phyloP scores from a whole-genome alignment of 768 basidiomycete genomes.

The Rhizopogon vinicolor region DNA sequence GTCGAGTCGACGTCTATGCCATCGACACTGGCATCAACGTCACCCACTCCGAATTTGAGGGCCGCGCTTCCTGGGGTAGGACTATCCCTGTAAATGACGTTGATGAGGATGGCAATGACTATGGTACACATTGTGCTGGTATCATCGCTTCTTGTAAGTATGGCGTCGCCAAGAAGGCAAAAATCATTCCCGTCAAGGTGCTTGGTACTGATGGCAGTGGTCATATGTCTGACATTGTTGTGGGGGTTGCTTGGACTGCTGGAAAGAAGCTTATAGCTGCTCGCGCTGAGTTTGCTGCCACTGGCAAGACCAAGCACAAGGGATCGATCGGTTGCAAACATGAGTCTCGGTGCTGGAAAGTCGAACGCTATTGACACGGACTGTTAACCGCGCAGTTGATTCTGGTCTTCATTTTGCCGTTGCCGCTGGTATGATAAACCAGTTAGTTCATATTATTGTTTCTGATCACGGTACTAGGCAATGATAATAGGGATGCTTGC shows the following conservation, averaged over 20 bases:
- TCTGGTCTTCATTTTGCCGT: constrained; percentile 93
- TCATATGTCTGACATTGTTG: constrained; percentile 90
- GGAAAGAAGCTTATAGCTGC: constrained; percentile 54
- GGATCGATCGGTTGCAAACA: constrained; percentile 93
- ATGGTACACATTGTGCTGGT: constrained; percentile 93
- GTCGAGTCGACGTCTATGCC: constrained; percentile 95
- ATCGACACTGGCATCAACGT: constrained; percentile 90
- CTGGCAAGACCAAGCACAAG: constrained; percentile 81
- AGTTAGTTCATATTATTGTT: neutral
- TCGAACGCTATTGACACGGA: constrained; percentile 75
- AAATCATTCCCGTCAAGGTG: constrained; percentile 90
- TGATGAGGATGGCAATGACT: constrained; percentile 92
- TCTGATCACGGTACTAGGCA: constrained; percentile 37
- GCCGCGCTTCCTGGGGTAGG: constrained; percentile 89
- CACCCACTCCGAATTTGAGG: constrained; percentile 80
- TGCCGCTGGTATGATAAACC: constrained; percentile 68
- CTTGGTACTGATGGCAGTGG: constrained; percentile 92
- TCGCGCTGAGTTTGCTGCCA: constrained; percentile 57
- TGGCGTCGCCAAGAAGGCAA: constrained; percentile 93
- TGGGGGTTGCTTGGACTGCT: constrained; percentile 75
- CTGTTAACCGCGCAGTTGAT: constrained; percentile 82
- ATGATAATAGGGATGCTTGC: constrained; percentile 88
- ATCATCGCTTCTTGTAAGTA: constrained; percentile 93
- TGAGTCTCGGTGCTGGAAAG: constrained; percentile 97
- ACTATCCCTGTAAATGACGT: constrained; percentile 81